Conservation (phyloP, 2,329 filamentous ascomycete genomes). For the Alternaria brassicae region DNA sequence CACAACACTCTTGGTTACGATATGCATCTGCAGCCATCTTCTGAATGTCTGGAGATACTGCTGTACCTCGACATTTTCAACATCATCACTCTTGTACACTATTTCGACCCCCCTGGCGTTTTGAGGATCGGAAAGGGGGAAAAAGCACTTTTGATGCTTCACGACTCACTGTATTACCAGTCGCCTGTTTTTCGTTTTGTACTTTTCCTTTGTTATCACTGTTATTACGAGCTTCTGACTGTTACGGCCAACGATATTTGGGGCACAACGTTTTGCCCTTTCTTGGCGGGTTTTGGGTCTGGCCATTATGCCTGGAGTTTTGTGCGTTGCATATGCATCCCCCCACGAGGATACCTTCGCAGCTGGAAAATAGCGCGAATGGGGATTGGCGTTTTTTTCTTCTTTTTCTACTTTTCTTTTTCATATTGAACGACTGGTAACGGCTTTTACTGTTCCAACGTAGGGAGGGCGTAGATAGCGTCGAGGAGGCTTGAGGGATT, state of each 20-base stretch:
- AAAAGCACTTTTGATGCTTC: slow-evolving; percentile 26
- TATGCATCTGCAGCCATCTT: slow-evolving; percentile 20
- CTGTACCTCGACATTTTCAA: slow-evolving; percentile 12
- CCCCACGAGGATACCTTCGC: slow-evolving; percentile 40
- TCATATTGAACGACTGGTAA: slow-evolving; percentile 12
- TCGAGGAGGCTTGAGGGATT: not conserved
- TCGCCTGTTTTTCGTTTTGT: slow-evolving; percentile 11
- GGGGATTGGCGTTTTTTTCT: slow-evolving; percentile 37
- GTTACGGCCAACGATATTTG: slow-evolving; percentile 21
- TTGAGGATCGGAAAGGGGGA: slow-evolving; percentile 11
- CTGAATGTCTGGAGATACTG: slow-evolving; percentile 17
- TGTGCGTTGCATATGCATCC: slow-evolving; percentile 38
- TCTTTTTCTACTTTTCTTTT: slow-evolving; percentile 19
- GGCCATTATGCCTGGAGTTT: slow-evolving; percentile 22
- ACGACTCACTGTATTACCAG: slow-evolving; percentile 9
- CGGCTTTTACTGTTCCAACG: slow-evolving; percentile 12
- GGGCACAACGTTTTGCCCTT: slow-evolving; percentile 6
- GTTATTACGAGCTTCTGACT: slow-evolving; percentile 16
- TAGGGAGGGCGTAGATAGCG: not conserved
- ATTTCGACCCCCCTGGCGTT: slow-evolving; percentile 22
- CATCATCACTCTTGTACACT: slow-evolving; percentile 18
- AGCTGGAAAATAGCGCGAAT: slow-evolving; percentile 37
- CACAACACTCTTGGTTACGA: slow-evolving; percentile 16
- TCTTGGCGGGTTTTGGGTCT: slow-evolving; percentile 13
- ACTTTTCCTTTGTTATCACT: slow-evolving; percentile 20